Evolutionary conservation across 1,139 yeast species (phyloP).

Genomic region (Yamadazyma sp.): DNA sequence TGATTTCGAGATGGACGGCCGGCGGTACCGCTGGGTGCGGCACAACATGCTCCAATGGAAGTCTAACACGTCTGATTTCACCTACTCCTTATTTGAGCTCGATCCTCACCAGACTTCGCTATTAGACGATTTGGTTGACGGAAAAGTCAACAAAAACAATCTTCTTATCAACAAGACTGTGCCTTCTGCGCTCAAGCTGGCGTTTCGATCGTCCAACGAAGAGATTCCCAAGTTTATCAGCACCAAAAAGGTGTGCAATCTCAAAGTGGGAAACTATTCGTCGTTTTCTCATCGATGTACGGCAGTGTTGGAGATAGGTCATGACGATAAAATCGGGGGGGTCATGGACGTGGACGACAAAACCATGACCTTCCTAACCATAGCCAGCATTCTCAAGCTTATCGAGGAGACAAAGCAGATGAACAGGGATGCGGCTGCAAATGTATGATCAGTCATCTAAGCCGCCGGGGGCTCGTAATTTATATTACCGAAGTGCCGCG

Average conservation of each 20-base stretch:
- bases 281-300: not conserved
- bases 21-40: constrained; percentile 8
- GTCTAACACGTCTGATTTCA: not conserved
- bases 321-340: not conserved
- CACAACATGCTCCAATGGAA: not conserved
- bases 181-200: not conserved
- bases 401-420: not conserved
- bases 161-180: not conserved
- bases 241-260: constrained; percentile 2
- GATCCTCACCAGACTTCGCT: constrained; percentile 4
- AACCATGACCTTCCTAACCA: not conserved
- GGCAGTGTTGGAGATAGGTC: constrained; percentile 3
- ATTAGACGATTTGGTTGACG: constrained; percentile 3
- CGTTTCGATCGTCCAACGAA: not conserved
- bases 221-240: constrained; percentile 3
- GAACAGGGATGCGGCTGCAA: not conserved
- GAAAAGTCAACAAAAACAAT: constrained; percentile 4
- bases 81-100: constrained; percentile 5
- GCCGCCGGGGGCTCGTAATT: not conserved
- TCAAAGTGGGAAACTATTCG: not conserved
- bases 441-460: not conserved
- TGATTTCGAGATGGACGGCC: constrained; percentile 6
- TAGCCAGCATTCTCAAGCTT: not conserved
- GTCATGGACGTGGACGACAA: not conserved
- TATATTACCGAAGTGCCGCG: too few species aligned